Evolutionary conservation across 257 asterid species (phyloP), one percentile per base, ranked within the genome.

Genomic region (Fraxinus cuspidata): DNA sequence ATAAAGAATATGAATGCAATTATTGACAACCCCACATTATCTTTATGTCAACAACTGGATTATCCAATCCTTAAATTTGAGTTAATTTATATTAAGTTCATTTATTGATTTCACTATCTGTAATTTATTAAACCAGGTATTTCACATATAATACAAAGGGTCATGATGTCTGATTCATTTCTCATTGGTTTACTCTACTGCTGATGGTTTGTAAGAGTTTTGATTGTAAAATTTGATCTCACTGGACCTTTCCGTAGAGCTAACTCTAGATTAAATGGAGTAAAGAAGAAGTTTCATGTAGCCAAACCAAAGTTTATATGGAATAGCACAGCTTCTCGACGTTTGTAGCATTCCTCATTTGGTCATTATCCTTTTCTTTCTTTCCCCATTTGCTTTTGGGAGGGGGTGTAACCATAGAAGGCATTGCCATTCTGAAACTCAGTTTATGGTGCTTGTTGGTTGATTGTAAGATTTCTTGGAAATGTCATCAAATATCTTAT

Each of bases 111-210:
- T 34, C 58, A 25, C 38, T 13, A 25, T 35, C 63, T n/a, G 18
- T 37, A 27, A 79, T 73, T 16, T 71, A 37, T 37, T 21, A 8
- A 37, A 56, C 71, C 12, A 7, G 42, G 47, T 77, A 27, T 35
- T 65, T 7, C 21, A 35, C 31, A 15, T 38, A 23, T 58, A 70
- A 28, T 28, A 35, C 47, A n/a, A 11, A 69, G 2, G 8, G 19
- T 13, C 16, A 1, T 65, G 19, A 75, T 5, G 25, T 75, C 58
- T 35, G 72, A 64, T 66, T 65, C 47, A 68, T 69, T 27, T 74
- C 28, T 68, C 28, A 67, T 19, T 11, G 19, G 23, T 37, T 32
- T 37, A 37, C 6, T 73, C 12, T 34, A 12, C 42, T 42, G 29
- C 28, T 60, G 25, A 3, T 44, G 71, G 71, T 74, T 35, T 74